phyloP scores from a whole-genome alignment of 352 stramenopile species.

The Pythium dissimile region DNA sequence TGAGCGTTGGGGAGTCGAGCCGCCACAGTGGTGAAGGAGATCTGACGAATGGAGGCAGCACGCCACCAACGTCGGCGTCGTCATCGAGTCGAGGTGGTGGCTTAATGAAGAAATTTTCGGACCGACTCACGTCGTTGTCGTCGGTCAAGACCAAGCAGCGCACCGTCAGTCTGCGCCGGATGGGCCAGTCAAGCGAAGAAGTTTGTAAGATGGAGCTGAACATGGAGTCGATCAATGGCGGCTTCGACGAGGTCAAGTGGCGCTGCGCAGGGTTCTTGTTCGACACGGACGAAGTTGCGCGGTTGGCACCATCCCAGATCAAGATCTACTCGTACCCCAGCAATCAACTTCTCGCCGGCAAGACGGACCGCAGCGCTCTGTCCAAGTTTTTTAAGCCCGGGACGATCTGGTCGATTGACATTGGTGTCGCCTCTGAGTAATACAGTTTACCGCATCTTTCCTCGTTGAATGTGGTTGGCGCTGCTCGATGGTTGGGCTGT shows the following conservation, averaged over 20 bases:
- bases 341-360: slow-evolving; percentile 59
- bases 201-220: slow-evolving; percentile 76
- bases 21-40: slow-evolving; percentile 49
- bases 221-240: slow-evolving; percentile 77
- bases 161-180: slow-evolving; percentile 59
- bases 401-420: slow-evolving; percentile 80
- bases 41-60: slow-evolving; percentile 1
- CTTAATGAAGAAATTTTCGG: slow-evolving; percentile 81
- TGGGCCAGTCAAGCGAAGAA: slow-evolving; percentile 68
- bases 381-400: slow-evolving; percentile 79
- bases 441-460: slow-evolving; percentile 1
- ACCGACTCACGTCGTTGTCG: slow-evolving; percentile 54
- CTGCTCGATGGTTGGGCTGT: background rate
- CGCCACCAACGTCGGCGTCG: background rate
- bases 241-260: slow-evolving; percentile 85
- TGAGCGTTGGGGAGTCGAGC: slow-evolving; percentile 35
- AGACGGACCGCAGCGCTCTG: slow-evolving; percentile 59
- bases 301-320: slow-evolving; percentile 78
- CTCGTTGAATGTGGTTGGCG: background rate
- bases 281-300: slow-evolving; percentile 75
- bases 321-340: slow-evolving; percentile 69
- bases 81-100: slow-evolving; percentile 25
- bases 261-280: slow-evolving; percentile 83
- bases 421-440: slow-evolving; percentile 27
- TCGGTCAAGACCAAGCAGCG: slow-evolving; percentile 45